These are phyloP conservation scores for Cryptosporidium sp. DNA, from an alignment of 169 alveolate genomes.

Conservation along the genomic window DNA sequence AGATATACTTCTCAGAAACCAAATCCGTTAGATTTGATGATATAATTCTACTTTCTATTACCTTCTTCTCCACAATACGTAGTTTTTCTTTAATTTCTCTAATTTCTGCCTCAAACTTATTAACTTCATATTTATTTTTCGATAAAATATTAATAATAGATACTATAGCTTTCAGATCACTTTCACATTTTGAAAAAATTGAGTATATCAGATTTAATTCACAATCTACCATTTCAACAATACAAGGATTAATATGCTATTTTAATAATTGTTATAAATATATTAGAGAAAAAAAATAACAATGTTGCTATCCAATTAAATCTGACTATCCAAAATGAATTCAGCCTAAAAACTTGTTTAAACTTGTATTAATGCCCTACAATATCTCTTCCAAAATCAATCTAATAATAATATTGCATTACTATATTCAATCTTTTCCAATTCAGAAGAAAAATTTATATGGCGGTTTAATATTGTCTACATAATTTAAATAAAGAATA, in stretches of 20 bases:
- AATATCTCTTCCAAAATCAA: background rate
- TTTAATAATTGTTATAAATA: too few relatives aligned
- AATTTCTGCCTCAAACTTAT: background rate
- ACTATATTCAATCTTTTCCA: background rate
- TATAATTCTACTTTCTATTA: background rate
- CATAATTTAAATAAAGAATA: background rate
- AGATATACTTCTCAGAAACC: background rate
- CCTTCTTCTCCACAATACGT: background rate
- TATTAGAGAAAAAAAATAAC: too few relatives aligned
- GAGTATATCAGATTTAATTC: constrained; percentile 12
- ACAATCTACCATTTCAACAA: constrained; percentile 13
- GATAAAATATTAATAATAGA: constrained; percentile 3
- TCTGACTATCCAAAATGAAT: background rate
- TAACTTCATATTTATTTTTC: background rate
- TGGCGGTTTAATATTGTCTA: constrained; percentile 14
- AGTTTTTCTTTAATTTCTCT: constrained; percentile 18
- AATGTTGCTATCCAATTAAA: background rate
- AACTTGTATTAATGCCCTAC: too few relatives aligned
- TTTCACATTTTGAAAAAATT: constrained; percentile 18
- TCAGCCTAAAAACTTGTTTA: too few relatives aligned
- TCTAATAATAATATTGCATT: background rate
- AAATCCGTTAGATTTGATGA: background rate
- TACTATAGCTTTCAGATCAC: background rate
- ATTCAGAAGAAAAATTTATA: background rate
- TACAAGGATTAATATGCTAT: background rate